These are phyloP conservation scores for Pseudopyricularia cyperi DNA, from an alignment of 2,329 filamentous ascomycete genomes.

Conservation along the genomic window DNA sequence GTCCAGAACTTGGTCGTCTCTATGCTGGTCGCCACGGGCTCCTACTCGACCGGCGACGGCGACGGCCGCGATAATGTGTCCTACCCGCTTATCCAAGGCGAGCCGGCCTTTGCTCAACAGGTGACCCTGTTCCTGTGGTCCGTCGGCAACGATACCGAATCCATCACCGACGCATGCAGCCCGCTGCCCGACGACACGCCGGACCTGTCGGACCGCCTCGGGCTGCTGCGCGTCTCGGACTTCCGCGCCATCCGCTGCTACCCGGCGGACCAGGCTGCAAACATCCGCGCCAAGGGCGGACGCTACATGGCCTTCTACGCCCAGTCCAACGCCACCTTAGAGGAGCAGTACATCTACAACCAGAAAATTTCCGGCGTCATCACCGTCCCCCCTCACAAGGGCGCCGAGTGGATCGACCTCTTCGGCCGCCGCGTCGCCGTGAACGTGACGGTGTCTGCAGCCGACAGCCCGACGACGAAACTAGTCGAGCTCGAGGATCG, in stretches of 20 bases:
- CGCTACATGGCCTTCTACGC: slow-evolving; percentile 19
- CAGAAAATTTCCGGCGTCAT: not conserved
- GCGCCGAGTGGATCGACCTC: slow-evolving; percentile 22
- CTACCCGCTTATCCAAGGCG: not conserved
- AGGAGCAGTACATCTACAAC: not conserved
- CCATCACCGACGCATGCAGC: not conserved
- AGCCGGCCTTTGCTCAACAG: not conserved
- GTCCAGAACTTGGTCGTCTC: not conserved
- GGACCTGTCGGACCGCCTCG: not conserved
- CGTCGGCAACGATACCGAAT: not conserved
- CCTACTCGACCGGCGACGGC: not conserved
- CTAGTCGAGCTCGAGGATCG: not conserved
- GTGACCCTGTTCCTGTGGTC: not conserved
- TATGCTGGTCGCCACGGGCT: not conserved
- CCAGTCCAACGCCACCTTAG: not conserved
- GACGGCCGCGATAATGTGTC: not conserved
- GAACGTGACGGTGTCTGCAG: slow-evolving; percentile 13
- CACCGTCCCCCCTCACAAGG: not conserved
- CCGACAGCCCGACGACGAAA: slow-evolving; percentile 16
- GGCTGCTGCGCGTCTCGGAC: slow-evolving; percentile 1
- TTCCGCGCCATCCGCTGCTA: slow-evolving; percentile 2
- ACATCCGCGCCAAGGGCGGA: slow-evolving; percentile 16
- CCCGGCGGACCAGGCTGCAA: slow-evolving; percentile 12
- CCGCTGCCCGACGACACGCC: slow-evolving; percentile 1
- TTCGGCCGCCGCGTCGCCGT: slow-evolving; percentile 17